phyloP scores from a whole-genome alignment of 2,329 filamentous ascomycete genomes.

The Clarireedia homoeocarpa region DNA sequence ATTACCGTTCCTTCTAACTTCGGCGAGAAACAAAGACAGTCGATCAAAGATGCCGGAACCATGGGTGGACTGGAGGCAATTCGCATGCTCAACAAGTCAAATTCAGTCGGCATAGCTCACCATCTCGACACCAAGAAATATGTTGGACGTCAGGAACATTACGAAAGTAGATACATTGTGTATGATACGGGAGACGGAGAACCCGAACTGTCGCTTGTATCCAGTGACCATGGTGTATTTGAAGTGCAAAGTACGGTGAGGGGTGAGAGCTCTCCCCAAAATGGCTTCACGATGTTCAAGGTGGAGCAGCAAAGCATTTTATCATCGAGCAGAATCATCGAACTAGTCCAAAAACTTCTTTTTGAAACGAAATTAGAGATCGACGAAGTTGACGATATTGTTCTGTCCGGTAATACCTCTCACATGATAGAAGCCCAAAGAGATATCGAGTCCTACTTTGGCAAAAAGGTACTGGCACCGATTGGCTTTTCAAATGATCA shows the following conservation, averaged over 20 bases:
- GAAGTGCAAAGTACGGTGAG: constrained; percentile 98
- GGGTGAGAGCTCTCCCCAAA: constrained; percentile 52
- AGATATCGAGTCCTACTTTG: constrained; percentile 93
- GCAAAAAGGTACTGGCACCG: constrained; percentile 81
- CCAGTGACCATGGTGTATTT: constrained; percentile 86
- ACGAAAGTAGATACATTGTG: constrained; percentile 55
- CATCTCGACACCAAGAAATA: constrained; percentile 74
- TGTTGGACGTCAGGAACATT: constrained; percentile 58
- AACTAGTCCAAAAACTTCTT: constrained; percentile 97
- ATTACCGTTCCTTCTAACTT: constrained; percentile 96
- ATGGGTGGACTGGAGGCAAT: constrained; percentile 93
- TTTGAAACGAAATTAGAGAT: constrained; percentile 98
- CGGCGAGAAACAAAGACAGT: constrained; percentile 96
- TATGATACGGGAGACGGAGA: constrained; percentile 94
- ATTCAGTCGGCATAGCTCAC: constrained; percentile 90
- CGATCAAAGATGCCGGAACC: constrained; percentile 87
- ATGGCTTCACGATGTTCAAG: constrained; percentile 63
- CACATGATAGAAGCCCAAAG: constrained; percentile 97
- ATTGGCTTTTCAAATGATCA: constrained; percentile 99
- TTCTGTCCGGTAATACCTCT: constrained; percentile 95
- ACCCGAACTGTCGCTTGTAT: constrained; percentile 89
- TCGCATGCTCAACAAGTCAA: constrained; percentile 94
- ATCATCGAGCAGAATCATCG: constrained; percentile 98
- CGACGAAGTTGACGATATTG: constrained; percentile 89
- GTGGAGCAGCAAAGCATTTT: constrained; percentile 99